phyloP scores from a whole-genome alignment of 441 rosid species.

The Bruguiera hainesii region DNA sequence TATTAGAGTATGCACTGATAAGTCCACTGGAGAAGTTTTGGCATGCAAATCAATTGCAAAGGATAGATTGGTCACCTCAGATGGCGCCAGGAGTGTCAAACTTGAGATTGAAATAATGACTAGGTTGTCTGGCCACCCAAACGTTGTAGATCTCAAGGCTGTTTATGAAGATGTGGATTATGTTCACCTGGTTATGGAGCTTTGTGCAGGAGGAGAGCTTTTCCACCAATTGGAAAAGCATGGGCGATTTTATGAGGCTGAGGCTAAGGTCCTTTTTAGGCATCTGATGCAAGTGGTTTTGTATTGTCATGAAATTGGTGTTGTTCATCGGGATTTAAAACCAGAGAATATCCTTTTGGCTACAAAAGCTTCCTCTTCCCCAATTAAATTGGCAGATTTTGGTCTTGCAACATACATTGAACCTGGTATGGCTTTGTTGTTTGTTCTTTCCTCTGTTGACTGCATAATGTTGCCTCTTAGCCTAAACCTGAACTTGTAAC shows the following conservation, averaged over 20 bases:
- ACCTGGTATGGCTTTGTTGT: constrained; percentile 39
- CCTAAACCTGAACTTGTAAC: constrained; percentile 7
- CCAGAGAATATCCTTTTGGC: constrained; percentile 72
- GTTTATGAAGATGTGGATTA: constrained; percentile 64
- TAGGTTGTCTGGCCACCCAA: constrained; percentile 64
- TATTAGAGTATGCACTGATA: constrained; percentile 57
- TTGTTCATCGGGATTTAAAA: constrained; percentile 67
- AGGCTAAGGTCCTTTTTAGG: constrained; percentile 54
- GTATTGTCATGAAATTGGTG: constrained; percentile 63
- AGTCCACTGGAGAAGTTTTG: constrained; percentile 49
- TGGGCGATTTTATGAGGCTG: constrained; percentile 50
- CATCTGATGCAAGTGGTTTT: constrained; percentile 61
- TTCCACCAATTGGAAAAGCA: constrained; percentile 54
- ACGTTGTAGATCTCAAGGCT: constrained; percentile 65
- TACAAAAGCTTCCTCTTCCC: constrained; percentile 50
- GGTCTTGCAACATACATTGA: constrained; percentile 65
- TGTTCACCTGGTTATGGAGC: constrained; percentile 71
- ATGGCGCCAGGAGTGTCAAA: constrained; percentile 51
- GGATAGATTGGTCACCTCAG: constrained; percentile 53
- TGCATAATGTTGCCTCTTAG: not conserved
- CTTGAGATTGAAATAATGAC: constrained; percentile 73
- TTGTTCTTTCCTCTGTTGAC: not conserved
- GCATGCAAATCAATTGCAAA: constrained; percentile 68
- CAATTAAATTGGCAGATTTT: constrained; percentile 66
- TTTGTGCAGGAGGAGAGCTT: constrained; percentile 79